Base-by-base conservation (phyloP, 1,284 basidiomycete genomes). In the Lignosus rhinocerotis region DNA sequence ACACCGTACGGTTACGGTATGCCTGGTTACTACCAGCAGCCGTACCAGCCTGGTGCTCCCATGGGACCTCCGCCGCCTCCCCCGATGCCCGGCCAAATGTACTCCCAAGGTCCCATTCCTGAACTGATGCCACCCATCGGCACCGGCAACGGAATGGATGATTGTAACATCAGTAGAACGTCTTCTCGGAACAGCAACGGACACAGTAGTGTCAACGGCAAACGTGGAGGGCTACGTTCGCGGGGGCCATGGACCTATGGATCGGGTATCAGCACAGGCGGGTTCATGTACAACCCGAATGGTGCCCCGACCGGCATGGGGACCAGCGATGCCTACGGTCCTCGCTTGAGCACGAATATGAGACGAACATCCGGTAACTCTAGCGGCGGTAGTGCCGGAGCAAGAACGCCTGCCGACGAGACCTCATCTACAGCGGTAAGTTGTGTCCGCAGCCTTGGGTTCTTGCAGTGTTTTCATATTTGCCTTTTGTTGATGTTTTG, bases 381-480 rank as follows among this genome's bases (percentile, higher is more conserved):
- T 38, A 82, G 79, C 51, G 80, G 78, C 64, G 78, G 79, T 47
- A 84, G 78, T 64, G 73, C 77, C 52, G 79, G 81, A 30, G 78
- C 83, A 58, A 80, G 83, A 60, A 86, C 88, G 19, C 84, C 86
- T 32, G 82, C 82, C 53, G 90, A 92, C 69, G 90, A 92, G 62
- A 83, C 83, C 34, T 83, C 87, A 14, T 90, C 89, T 34, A 84
- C 82, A 56, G 79, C 87, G 56, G 90, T 92, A 72, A 82, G 90
- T 79, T 44, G 50, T 45, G 55, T 45, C 53, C 44, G 58, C 61
- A 60, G 58, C 34, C 33, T 49, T n/a, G 58, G 53, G 43, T 34
- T 50, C 50, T 41, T 64, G 49, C 64, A 41, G 66, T 59, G 14
- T 49, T 44, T 44, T 31, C 25, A 17, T 47, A 42, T 19, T 44